A percentile compares a stretch with the other conserved stretches of the same genome.
phyloP scores from a whole-genome alignment of 495 filamentous ascomycete species.

The Darksidea phi region DNA sequence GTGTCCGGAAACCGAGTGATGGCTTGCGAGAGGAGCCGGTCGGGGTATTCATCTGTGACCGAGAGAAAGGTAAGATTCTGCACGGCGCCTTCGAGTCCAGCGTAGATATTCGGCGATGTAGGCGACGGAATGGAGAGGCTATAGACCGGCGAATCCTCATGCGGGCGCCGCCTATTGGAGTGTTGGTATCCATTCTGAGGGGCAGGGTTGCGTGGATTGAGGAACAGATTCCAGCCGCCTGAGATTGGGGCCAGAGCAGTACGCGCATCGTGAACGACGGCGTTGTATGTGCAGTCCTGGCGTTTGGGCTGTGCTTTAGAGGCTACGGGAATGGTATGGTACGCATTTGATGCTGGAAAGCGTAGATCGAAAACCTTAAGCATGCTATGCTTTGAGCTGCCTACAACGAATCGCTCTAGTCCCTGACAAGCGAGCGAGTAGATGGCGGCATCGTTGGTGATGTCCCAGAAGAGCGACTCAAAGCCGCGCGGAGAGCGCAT shows the following conservation, averaged over 20 bases:
- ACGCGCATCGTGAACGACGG: background rate
- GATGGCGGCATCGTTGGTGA: constrained; percentile 55
- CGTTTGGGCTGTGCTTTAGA: background rate
- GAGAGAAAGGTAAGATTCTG: constrained; percentile 56
- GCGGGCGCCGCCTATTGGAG: constrained; percentile 31
- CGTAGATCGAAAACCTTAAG: constrained; percentile 68
- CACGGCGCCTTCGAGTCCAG: constrained; percentile 55
- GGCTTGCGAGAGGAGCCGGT: constrained; percentile 33
- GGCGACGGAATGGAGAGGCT: constrained; percentile 58
- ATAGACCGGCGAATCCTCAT: constrained; percentile 52
- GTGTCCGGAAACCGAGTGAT: constrained; percentile 14
- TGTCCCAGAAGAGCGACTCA: constrained; percentile 55
- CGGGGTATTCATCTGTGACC: constrained; percentile 43
- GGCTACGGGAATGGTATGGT: constrained; percentile 31
- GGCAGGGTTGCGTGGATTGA: constrained; percentile 23
- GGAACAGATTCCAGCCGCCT: constrained; percentile 30
- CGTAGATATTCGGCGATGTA: constrained; percentile 57
- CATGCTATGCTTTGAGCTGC: constrained; percentile 55
- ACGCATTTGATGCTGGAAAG: constrained; percentile 48
- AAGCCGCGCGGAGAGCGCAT: constrained; percentile 54
- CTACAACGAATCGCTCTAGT: constrained; percentile 57
- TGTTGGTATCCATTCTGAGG: background rate
- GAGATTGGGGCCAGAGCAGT: background rate
- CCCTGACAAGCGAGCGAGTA: constrained; percentile 61
- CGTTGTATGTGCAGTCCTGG: background rate